Conservation (phyloP, 345 rosid species). For the Rhizophora apiculata region DNA sequence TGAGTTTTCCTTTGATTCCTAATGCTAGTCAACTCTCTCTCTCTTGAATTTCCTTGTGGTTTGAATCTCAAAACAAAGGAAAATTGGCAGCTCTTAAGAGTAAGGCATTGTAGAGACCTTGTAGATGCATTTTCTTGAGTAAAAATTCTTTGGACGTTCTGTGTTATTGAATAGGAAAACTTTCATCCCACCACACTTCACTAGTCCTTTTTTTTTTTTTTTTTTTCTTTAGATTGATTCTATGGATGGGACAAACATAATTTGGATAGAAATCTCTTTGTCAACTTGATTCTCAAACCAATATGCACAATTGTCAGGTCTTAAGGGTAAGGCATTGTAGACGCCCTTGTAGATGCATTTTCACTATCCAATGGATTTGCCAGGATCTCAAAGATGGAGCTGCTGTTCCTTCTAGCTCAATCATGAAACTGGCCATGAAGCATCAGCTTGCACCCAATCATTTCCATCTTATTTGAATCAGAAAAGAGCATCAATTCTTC, state of each 20-base stretch:
- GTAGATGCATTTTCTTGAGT: not conserved
- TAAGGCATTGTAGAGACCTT: not conserved
- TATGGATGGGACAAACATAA: no score
- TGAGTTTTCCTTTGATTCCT: not conserved
- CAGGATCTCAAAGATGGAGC: conserved; percentile 10
- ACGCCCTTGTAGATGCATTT: conserved; percentile 21
- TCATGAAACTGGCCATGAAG: conserved; percentile 21
- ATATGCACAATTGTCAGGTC: conserved; percentile 10
- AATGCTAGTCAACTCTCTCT: no score
- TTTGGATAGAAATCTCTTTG: no score
- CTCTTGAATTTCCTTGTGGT: no score
- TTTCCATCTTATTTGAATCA: conserved; percentile 12
- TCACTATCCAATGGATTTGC: conserved; percentile 17
- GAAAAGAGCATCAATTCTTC: conserved; percentile 2
- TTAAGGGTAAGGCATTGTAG: conserved; percentile 20
- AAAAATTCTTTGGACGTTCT: no score
- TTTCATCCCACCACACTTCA: not conserved
- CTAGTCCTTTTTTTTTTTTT: not conserved
- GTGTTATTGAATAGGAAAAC: no score
- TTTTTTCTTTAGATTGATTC: not conserved
- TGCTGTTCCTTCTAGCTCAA: conserved; percentile 16
- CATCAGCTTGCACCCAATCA: conserved; percentile 13
- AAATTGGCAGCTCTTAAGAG: not conserved
- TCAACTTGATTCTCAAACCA: not conserved
- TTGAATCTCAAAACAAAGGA: not conserved